Evolutionary conservation across 2,329 filamentous ascomycete species (phyloP).

Genomic region (Calonectria crousiana): DNA sequence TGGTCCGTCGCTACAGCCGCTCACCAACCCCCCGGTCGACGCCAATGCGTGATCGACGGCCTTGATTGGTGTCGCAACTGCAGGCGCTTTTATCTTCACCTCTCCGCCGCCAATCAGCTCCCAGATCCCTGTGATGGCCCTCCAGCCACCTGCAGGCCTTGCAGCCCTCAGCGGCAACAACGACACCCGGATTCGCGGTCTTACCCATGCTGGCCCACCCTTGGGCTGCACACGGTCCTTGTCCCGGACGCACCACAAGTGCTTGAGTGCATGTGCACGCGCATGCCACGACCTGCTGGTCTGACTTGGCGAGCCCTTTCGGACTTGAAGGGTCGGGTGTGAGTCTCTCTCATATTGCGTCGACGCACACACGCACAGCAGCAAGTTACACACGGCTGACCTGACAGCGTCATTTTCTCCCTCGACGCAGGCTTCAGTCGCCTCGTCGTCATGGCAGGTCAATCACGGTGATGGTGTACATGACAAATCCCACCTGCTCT

Average conservation of each 20-base stretch:
- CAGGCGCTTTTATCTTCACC: slow-evolving; percentile 39
- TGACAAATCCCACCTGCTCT: neutral
- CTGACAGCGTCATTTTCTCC: neutral
- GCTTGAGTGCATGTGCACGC: slow-evolving; percentile 10
- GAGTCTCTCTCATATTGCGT: slow-evolving; percentile 1
- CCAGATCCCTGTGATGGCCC: slow-evolving; percentile 52
- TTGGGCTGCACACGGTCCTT: slow-evolving; percentile 18
- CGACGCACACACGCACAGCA: slow-evolving; percentile 4
- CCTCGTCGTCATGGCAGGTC: neutral
- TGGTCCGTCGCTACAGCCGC: slow-evolving; percentile 33
- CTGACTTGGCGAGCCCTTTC: slow-evolving; percentile 16
- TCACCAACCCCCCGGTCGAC: slow-evolving; percentile 29
- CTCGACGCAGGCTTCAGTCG: slow-evolving; percentile 10
- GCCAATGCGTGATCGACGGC: slow-evolving; percentile 28
- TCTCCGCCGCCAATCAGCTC: slow-evolving; percentile 53
- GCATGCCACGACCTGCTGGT: neutral
- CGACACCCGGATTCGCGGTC: slow-evolving; percentile 47
- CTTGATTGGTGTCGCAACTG: slow-evolving; percentile 42
- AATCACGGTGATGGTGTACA: neutral
- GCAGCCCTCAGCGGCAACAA: slow-evolving; percentile 61
- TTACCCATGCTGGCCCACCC: slow-evolving; percentile 21
- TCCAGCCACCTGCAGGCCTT: slow-evolving; percentile 55
- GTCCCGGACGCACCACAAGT: slow-evolving; percentile 27
- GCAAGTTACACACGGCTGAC: neutral
- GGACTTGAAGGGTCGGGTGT: slow-evolving; percentile 7